Evolutionary conservation across 768 basidiomycete genomes (phyloP), one percentile per base, ranked within the genome.

Genomic region (Rossbeevera mucosa): DNA sequence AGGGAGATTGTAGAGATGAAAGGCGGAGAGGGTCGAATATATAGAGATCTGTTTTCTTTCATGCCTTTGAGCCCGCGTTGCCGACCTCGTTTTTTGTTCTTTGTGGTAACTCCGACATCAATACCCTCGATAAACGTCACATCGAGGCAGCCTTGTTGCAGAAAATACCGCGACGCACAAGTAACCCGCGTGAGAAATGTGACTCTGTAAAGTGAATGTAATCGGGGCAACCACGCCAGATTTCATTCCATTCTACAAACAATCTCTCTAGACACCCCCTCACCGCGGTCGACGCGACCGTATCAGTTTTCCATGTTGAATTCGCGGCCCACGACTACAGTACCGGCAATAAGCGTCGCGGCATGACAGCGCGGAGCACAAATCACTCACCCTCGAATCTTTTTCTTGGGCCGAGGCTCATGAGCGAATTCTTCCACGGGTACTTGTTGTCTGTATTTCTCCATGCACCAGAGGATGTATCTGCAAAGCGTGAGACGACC

Each of bases 391-490:
- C 89, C 89, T 74, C 91, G 77, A 62, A 86, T 76, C 56, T 79
- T 87, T 74, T 89, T 92, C 69, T 81, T 86, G n/a, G 86, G 80
- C 59, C 65, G 78, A 11, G 77, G 66, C 48, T 82, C 80, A 59
- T 88, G 80, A 6, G 84, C 83, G 64, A 89, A 88, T 8, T 77
- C 74, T 18, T 73, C 64, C 2, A 87, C 73, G 1, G 81, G 71
- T 24, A 73, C 60, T 1, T 80, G 82, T 48, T 73, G 72, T 22
- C 88, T 77, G 66, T 77, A 93, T 63, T 89, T 91, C 63, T 88
- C 82, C 83, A 90, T 83, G 59, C 83, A 83, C 91, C 89, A 91
- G 7, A 91, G 71, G 51, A 91, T 81, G 61, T 93, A 93, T 63
- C 91, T 92, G 58, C 14, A 41, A 8, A 42, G 44, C 48, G 56